phyloP scores from a whole-genome alignment of 345 rosid genomes.

The Nasturtium officinale region DNA sequence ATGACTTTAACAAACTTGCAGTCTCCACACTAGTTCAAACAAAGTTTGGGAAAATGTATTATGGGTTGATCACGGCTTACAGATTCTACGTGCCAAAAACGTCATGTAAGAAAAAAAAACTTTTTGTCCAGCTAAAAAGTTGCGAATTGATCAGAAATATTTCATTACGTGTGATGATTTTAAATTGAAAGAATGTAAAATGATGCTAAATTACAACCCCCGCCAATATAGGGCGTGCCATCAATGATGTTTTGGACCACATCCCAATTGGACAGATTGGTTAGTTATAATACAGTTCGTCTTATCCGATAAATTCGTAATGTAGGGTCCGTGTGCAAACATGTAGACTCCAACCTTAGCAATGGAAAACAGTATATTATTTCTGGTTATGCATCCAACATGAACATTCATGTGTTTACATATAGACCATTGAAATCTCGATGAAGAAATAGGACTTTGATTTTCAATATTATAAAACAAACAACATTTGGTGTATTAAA shows the following conservation, averaged over 20 bases:
- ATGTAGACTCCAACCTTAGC: background rate
- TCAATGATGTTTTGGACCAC: constrained; percentile 26
- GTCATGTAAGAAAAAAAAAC: background rate
- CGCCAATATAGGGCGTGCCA: constrained; percentile 18
- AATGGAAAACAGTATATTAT: background rate
- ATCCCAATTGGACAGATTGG: constrained; percentile 13
- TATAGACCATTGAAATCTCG: background rate
- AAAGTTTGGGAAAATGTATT: background rate
- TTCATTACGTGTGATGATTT: background rate
- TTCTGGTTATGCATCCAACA: background rate
- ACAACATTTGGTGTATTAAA: background rate
- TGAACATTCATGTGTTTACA: background rate
- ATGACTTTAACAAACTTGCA: background rate
- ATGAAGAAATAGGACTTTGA: background rate
- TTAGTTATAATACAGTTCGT: constrained; percentile 4
- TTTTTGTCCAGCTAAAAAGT: background rate
- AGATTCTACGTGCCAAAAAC: background rate
- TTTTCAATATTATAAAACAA: background rate
- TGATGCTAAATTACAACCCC: constrained; percentile 20
- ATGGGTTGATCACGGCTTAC: background rate
- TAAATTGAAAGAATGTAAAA: background rate
- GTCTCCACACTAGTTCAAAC: background rate
- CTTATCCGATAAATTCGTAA: constrained; percentile 1
- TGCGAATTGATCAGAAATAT: background rate
- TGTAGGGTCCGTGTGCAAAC: constrained; percentile 26